phyloP scores from a whole-genome alignment of 2,329 filamentous ascomycete species.

The Delphinella strobiligena region DNA sequence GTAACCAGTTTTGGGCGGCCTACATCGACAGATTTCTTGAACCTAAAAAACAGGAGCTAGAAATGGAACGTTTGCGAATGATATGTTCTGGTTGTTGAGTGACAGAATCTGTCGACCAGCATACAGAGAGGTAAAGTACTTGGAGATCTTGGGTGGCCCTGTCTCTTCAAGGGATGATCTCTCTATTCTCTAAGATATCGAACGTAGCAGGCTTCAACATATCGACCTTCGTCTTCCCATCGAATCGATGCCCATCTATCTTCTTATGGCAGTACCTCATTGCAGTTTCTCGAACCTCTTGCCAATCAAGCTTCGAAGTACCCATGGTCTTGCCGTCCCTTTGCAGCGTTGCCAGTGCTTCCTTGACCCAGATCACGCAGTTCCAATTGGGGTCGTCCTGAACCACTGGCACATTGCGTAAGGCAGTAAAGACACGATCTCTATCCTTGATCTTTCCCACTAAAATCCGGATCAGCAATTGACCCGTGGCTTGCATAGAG shows the following conservation, averaged over 20 bases:
- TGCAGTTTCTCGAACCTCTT: neutral
- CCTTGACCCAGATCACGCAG: neutral
- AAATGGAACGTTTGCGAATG: slow-evolving; percentile 29
- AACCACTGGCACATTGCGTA: neutral
- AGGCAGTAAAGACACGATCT: neutral
- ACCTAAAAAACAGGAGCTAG: slow-evolving; percentile 23
- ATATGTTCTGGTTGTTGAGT: slow-evolving; percentile 4
- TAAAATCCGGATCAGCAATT: neutral
- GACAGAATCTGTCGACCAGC: no score
- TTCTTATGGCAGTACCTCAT: neutral
- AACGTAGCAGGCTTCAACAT: neutral
- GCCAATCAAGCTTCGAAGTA: neutral
- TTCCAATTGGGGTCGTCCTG: neutral
- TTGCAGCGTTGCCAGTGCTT: neutral
- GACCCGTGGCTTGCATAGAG: neutral
- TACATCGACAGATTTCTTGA: slow-evolving; percentile 26
- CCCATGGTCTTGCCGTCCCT: neutral
- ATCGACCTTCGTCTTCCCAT: neutral
- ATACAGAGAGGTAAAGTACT: no score
- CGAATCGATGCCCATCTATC: neutral
- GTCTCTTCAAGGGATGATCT: neutral
- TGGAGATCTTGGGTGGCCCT: no score
- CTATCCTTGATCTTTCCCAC: neutral
- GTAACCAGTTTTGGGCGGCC: slow-evolving; percentile 26
- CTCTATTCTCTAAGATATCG: neutral